These are phyloP conservation scores for Candida saitoana DNA, from an alignment of 805 yeast species.

Conservation along the genomic window DNA sequence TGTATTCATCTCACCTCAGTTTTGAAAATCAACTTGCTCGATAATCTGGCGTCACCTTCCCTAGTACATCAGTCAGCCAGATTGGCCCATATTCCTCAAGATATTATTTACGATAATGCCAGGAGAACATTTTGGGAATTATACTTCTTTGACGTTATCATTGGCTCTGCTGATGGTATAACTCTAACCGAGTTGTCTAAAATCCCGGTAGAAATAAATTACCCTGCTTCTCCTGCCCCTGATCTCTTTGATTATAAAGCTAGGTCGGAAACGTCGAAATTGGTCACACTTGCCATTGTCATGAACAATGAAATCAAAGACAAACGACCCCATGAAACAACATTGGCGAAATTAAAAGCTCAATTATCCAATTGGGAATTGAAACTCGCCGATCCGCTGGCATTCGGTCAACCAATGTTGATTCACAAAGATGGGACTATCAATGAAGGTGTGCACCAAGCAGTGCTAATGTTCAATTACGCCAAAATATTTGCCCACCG, in stretches of 20 bases:
- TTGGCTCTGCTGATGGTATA: conserved; percentile 52
- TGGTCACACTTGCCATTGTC: conserved; percentile 30
- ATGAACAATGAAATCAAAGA: conserved; percentile 44
- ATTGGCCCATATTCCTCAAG: conserved; percentile 10
- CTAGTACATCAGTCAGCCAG: conserved; percentile 12
- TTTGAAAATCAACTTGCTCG: conserved; percentile 38
- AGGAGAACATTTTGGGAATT: conserved; percentile 52
- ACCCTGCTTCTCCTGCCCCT: conserved; percentile 34
- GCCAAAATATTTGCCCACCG: conserved; percentile 54
- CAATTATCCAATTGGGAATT: conserved; percentile 50
- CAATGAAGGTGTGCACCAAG: conserved; percentile 53
- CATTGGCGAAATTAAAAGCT: conserved; percentile 38
- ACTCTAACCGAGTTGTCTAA: conserved; percentile 31
- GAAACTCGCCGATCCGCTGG: conserved; percentile 26
- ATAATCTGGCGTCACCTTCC: conserved; percentile 12
- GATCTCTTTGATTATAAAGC: conserved; percentile 37
- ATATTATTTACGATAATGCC: conserved; percentile 23
- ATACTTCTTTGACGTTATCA: conserved; percentile 47
- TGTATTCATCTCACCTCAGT: conserved; percentile 36
- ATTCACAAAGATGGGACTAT: conserved; percentile 41
- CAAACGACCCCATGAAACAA: conserved; percentile 32
- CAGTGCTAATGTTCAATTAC: conserved; percentile 44
- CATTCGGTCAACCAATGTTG: conserved; percentile 21
- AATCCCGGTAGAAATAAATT: conserved; percentile 30
- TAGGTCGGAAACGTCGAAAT: conserved; percentile 15